Evolutionary conservation across 768 basidiomycete species (phyloP).

Genomic region (Jaapia argillacea): DNA sequence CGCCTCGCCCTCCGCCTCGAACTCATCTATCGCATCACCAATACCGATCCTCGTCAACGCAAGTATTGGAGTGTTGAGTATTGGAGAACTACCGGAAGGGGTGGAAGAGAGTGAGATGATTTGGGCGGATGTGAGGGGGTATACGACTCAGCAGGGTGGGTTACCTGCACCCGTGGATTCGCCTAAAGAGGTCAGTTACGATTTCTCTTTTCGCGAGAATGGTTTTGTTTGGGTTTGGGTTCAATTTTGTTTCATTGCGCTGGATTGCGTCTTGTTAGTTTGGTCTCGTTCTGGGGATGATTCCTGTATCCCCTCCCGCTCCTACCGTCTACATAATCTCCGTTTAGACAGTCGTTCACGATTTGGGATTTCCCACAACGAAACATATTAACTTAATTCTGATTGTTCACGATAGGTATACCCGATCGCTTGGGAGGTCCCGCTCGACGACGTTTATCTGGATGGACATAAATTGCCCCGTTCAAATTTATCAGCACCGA

Average conservation of each 20-base stretch:
- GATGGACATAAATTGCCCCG: constrained; percentile 41
- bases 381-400: no score
- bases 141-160: constrained; percentile 41
- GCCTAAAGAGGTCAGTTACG: constrained; percentile 53
- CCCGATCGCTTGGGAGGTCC: constrained; percentile 80
- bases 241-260: constrained; percentile 19
- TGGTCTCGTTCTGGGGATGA: constrained; percentile 2
- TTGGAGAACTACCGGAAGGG: constrained; percentile 52
- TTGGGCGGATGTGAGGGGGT: constrained; percentile 55
- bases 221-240: no score
- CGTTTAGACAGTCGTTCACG: no score
- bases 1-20: no score
- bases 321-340: no score
- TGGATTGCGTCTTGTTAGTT: constrained; percentile 5
- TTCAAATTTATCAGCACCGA: constrained; percentile 42
- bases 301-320: constrained; percentile 31
- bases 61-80: constrained; percentile 51
- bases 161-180: constrained; percentile 43
- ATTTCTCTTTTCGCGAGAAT: no score
- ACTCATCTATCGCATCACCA: no score
- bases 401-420: no score
- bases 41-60: no score
- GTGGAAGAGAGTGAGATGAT: constrained; percentile 40
- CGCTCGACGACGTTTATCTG: constrained; percentile 61
- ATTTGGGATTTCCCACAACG: no score